A percentile compares a stretch with the other conserved stretches of the same genome.
Conservation (phyloP, 352 stramenopile species). For the Discostella stelligera region DNA sequence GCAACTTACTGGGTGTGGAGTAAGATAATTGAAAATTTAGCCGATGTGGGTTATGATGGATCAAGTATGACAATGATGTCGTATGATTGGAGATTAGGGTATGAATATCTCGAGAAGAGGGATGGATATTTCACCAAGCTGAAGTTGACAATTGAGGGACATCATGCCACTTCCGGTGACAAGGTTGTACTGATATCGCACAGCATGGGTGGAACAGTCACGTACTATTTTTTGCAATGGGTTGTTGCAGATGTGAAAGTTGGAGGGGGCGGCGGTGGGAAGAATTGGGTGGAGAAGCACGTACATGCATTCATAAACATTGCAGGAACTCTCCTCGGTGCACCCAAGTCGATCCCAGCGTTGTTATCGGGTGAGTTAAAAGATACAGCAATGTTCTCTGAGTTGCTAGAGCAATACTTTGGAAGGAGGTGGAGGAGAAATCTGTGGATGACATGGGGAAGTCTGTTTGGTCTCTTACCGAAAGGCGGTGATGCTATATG, state of each 20-base stretch:
- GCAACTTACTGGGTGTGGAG: constrained; percentile 93
- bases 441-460: constrained; percentile 81
- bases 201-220: constrained; percentile 89
- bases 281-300: constrained; percentile 91
- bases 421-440: constrained; percentile 57
- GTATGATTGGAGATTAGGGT: constrained; percentile 77
- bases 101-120: constrained; percentile 62
- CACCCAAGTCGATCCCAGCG: constrained; percentile 88
- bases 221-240: constrained; percentile 95
- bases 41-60: constrained; percentile 90
- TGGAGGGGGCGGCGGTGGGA: constrained; percentile 85
- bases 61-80: constrained; percentile 85
- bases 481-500: constrained; percentile 90
- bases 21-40: constrained; percentile 83
- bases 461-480: constrained; percentile 89
- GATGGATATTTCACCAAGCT: constrained; percentile 88
- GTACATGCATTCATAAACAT: constrained; percentile 91
- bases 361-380: constrained; percentile 94
- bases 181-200: constrained; percentile 92
- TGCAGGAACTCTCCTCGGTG: constrained; percentile 89
- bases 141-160: constrained; percentile 90
- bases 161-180: constrained; percentile 78
- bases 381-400: constrained; percentile 88
- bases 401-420: constrained; percentile 83
- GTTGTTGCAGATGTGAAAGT: constrained; percentile 83